Base-by-base conservation (phyloP, 179 eudicot genomes). In the Patellifolia procumbens region DNA sequence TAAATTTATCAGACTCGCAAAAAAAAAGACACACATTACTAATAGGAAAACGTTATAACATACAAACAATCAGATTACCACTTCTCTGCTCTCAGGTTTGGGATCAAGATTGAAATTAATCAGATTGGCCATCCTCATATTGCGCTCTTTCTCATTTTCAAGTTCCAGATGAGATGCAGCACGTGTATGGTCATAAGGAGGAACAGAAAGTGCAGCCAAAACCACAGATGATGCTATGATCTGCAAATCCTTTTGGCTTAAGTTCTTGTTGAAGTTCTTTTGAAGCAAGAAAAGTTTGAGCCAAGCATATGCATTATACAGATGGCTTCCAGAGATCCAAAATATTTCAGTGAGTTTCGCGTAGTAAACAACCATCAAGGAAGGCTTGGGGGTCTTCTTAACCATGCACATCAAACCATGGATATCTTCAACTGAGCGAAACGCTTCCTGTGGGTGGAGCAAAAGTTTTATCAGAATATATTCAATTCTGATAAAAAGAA, bases 281-380 rank as follows among this genome's bases (percentile, higher is more conserved):
- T 92, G 97, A 56, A 94, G 92, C 62, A 84, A 80, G 79, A 94
- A 94, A 58, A 94, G 93, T 87, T 94, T 94, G 63, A 92, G 88
- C 98, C 98, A 94, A 46, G 98, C 94, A 85, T 87, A 94, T 43
- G 92, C 97, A 85, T 94, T 94, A 81, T 91, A 89, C 52, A 92
- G 89, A 88, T 92, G 89, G 79, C 91, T 89, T 68, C 86, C 87
- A 48, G 98, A 92, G 66, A 83, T 83, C 94, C 97, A 92, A 67
- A 94, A 92, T 31, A 94, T 89, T 76, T 94, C 97, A 1, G 97
- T 91, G 26, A 92, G 87, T 87, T 94, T 92, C 1, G 93, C 94
- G 74, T 94, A 94, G 78, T 92, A 92, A 43, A 94, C 89, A 55
- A 89, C 97, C 97, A 92, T 71, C 84, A 88, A 78, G 2, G 98